A percentile compares a stretch with the other conserved stretches of the same genome.
Conservation (phyloP, 768 basidiomycete species). For the Phlegmacium glaucopus region DNA sequence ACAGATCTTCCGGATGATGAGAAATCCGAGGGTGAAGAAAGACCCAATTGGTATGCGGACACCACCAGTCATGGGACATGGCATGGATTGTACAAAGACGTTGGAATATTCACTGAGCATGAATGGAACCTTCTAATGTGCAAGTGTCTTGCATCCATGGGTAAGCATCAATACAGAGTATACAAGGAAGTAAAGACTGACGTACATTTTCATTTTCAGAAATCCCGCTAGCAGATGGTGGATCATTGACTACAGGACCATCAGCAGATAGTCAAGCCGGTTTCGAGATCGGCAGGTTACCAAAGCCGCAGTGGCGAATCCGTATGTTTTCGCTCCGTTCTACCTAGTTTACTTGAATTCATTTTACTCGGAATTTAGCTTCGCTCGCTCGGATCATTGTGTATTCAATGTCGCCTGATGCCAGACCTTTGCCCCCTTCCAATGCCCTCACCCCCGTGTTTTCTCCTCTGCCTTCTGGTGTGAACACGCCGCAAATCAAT, state of each 20-base stretch:
- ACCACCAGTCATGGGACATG: slow-evolving; percentile 41
- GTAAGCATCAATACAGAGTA: slow-evolving; percentile 35
- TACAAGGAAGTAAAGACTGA: slow-evolving; percentile 2
- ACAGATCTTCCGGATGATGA: slow-evolving; percentile 69
- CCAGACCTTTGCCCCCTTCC: slow-evolving; percentile 53
- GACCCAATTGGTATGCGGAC: slow-evolving; percentile 52
- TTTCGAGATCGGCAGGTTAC: slow-evolving; percentile 70
- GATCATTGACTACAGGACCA: slow-evolving; percentile 73
- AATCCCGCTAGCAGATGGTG: slow-evolving; percentile 69
- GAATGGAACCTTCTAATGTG: slow-evolving; percentile 88
- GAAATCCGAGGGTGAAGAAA: slow-evolving; percentile 55
- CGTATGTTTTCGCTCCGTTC: slow-evolving; percentile 36
- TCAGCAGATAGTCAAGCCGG: slow-evolving; percentile 70
- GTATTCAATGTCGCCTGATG: slow-evolving; percentile 80
- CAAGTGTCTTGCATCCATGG: slow-evolving; percentile 83
- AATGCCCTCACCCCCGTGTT: slow-evolving; percentile 68
- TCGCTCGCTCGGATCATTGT: slow-evolving; percentile 84
- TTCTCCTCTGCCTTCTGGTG: slow-evolving; percentile 65
- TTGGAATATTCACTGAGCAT: slow-evolving; percentile 83
- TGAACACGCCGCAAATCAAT: slow-evolving; percentile 52
- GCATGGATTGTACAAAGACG: slow-evolving; percentile 79
- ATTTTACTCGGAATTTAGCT: slow-evolving; percentile 34
- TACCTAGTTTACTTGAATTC: slow-evolving; percentile 13
- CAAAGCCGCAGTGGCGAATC: slow-evolving; percentile 73
- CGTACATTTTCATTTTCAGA: slow-evolving; percentile 34